A percentile compares a stretch with the other conserved stretches of the same genome.
phyloP scores from a whole-genome alignment of 148 eudicot species.

The Rhododendron molle region DNA sequence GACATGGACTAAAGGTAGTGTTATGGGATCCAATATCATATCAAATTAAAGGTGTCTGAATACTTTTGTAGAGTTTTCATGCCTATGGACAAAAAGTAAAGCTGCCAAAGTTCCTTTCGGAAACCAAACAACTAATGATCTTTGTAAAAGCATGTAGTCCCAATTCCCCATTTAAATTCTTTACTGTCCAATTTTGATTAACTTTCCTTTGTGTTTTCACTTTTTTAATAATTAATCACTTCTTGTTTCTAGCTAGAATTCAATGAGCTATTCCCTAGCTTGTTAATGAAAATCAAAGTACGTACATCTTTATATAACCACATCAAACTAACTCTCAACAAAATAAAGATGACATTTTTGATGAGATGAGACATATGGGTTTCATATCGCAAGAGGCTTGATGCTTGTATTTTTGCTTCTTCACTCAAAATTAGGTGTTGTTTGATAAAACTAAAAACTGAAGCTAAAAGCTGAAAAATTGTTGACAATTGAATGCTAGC shows the following conservation, averaged over 20 bases:
- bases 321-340: too few relatives aligned
- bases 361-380: neutral
- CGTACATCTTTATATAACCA: too few relatives aligned
- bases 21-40: conserved; percentile 2
- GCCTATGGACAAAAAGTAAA: neutral
- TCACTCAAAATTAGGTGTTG: neutral
- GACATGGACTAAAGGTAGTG: neutral
- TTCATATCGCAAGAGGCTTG: neutral
- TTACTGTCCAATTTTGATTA: neutral
- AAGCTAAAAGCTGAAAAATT: too few relatives aligned
- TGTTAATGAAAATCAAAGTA: too few relatives aligned
- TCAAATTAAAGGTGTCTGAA: conserved; percentile 3
- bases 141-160: neutral
- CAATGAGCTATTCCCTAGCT: neutral
- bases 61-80: neutral
- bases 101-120: conserved; percentile 7
- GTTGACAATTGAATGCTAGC: too few relatives aligned
- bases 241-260: neutral
- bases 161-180: neutral
- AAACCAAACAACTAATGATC: conserved; percentile 6
- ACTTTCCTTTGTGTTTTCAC: neutral
- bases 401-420: neutral
- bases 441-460: too few relatives aligned
- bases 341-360: too few relatives aligned
- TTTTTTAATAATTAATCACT: too few relatives aligned